Conservation (phyloP, 352 stramenopile genomes). For the Phytophthora tubulina region DNA sequence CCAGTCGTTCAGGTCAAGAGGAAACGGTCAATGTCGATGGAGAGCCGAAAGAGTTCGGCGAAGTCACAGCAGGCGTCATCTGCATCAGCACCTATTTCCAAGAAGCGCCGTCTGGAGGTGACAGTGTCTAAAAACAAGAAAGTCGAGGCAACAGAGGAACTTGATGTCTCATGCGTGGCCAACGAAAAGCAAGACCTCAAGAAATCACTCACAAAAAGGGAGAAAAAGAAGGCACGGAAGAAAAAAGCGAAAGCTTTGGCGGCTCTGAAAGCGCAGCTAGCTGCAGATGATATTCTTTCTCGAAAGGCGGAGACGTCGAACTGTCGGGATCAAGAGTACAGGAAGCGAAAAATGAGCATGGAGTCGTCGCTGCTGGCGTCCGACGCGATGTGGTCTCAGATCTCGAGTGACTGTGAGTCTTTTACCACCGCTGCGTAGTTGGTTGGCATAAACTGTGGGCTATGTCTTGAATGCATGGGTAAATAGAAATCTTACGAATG, state of each 20-base stretch:
- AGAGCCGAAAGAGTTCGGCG: conserved; percentile 1
- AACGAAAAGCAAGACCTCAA: not conserved
- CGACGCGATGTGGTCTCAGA: conserved; percentile 75
- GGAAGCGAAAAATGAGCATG: conserved; percentile 72
- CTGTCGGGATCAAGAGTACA: conserved; percentile 23
- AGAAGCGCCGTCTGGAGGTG: conserved; percentile 33
- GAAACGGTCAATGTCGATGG: conserved; percentile 40
- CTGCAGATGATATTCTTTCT: not conserved
- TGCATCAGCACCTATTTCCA: conserved; percentile 1
- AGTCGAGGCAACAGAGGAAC: not conserved
- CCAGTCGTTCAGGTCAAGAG: conserved; percentile 31
- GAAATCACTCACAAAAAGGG: conserved; percentile 7
- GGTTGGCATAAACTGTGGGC: not conserved
- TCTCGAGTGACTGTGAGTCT: conserved; percentile 52
- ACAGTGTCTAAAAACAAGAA: conserved; percentile 16
- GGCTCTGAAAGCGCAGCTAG: conserved; percentile 5
- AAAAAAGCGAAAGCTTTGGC: conserved; percentile 19
- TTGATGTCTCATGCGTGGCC: not conserved
- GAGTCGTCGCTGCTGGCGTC: conserved; percentile 67
- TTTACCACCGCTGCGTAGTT: conserved; percentile 4
- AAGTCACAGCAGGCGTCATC: not conserved
- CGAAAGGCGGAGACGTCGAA: conserved; percentile 12
- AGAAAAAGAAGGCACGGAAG: conserved; percentile 28
- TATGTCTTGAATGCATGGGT: not conserved
- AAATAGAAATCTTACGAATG: too few relatives aligned